A percentile compares a stretch with the other conserved stretches of the same genome.
These are phyloP conservation scores for Auriscalpium vulgare DNA, from an alignment of 768 basidiomycete genomes.

Conservation along the genomic window DNA sequence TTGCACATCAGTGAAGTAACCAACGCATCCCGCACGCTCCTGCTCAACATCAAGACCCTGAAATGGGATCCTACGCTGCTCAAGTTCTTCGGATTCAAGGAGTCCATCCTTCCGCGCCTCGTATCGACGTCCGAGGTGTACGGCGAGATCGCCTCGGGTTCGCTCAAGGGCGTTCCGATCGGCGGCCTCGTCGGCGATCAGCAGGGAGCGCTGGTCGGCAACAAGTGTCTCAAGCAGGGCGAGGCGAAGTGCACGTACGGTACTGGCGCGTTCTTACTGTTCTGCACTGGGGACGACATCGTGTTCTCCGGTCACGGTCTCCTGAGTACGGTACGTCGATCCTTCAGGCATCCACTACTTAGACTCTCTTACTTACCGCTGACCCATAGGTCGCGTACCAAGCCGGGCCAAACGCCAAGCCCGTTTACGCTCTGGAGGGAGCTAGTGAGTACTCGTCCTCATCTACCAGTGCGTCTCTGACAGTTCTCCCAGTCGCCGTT, in stretches of 20 bases:
- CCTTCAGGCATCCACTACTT: not conserved
- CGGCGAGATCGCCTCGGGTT: conserved; percentile 62
- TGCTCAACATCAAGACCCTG: conserved; percentile 76
- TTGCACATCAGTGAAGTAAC: conserved; percentile 88
- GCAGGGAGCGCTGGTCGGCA: conserved; percentile 92
- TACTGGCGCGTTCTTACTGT: conserved; percentile 92
- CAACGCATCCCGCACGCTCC: conserved; percentile 93
- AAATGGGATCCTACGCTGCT: conserved; percentile 79
- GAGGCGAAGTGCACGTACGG: conserved; percentile 99
- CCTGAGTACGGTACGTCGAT: conserved; percentile 64
- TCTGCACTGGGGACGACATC: conserved; percentile 85
- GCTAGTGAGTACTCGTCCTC: conserved; percentile 44
- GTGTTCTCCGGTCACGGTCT: conserved; percentile 83
- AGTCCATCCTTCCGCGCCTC: conserved; percentile 74
- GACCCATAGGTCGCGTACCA: conserved; percentile 74
- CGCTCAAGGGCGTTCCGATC: conserved; percentile 71
- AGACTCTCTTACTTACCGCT: not conserved
- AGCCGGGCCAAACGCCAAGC: conserved; percentile 66
- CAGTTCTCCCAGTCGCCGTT: conserved; percentile 58
- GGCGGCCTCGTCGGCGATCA: conserved; percentile 97
- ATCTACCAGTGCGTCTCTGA: not conserved
- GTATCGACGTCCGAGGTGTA: conserved; percentile 92
- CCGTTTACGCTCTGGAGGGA: conserved; percentile 92
- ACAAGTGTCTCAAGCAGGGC: conserved; percentile 86
- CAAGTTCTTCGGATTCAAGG: conserved; percentile 77